Base-by-base conservation (phyloP, 1,284 basidiomycete genomes). In the Cutaneotrichosporon arboriforme region DNA sequence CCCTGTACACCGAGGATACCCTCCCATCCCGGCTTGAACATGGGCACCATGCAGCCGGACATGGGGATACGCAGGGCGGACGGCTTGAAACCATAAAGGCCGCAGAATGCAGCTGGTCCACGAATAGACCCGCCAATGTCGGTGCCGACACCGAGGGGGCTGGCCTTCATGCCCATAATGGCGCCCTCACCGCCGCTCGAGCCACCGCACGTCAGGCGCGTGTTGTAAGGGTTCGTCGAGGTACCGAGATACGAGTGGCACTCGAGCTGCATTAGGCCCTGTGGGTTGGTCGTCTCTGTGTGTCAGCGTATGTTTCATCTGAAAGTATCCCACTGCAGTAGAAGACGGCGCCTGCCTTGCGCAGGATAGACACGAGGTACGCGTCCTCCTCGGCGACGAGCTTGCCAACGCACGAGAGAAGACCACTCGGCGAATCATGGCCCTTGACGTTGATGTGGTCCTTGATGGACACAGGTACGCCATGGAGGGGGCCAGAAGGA, bases 391-490 rank as follows among this genome's bases (percentile, higher is more conserved):
- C 37, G 3, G 52, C 49, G 4, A 54, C 38, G 49, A 54, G 51
- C 31, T 61, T 57, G 45, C 56, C 61, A 0, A 55, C 58, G 13
- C 50, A 39, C 4, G 47, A 35, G 23, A 64, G 55, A 43, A 63
- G 61, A 12, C 60, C 66, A 5, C 50, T 44, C 4, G 62, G 51
- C 34, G 59, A 54, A 41, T 58, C 64, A 13, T 78, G 70, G 0
- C 74, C 70, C 1, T 75, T 66, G 50, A 76, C 60, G 45, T 66
- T 59, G 46, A 76, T 69, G 46, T 75, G 70, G 49, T 76, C 54
- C 74, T 83, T 84, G 52, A 86, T 61, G 10, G 80, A 83, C 49
- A 85, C 73, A 0, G 83, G 83, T 2, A 86, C 69, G 5, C 84
- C 83, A 59, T 83, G 82, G 17, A 84, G 70, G 2, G 82, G 81